Evolutionary conservation across 2,329 filamentous ascomycete genomes (phyloP).

Genomic region (Neoscytalidium dimidiatum): DNA sequence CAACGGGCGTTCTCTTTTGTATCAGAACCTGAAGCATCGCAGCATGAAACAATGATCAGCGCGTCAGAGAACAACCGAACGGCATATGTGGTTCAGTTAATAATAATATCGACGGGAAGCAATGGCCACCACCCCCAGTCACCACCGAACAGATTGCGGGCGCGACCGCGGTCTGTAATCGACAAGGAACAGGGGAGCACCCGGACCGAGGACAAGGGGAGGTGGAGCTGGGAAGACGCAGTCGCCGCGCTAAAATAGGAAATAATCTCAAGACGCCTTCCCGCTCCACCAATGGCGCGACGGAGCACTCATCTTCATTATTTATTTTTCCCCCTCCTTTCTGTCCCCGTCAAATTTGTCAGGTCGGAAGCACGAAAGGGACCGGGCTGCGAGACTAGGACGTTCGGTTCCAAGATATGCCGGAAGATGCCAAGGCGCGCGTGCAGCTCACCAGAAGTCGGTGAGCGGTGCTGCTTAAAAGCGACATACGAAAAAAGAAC

Average conservation of each 20-base stretch:
- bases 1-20: not conserved
- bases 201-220: not conserved
- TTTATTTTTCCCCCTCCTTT: not conserved
- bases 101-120: not conserved
- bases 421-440: not conserved
- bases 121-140: not conserved
- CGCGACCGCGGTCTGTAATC: not conserved
- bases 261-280: not conserved
- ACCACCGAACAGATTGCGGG: not conserved
- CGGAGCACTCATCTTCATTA: not conserved
- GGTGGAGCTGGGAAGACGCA: not conserved
- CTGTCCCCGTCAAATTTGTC: not conserved
- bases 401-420: not conserved
- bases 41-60: constrained; percentile 4
- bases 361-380: not conserved
- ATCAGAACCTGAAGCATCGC: not conserved
- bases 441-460: not conserved
- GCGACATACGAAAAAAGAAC: not conserved
- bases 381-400: not conserved
- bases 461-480: not conserved
- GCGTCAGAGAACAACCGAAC: not conserved
- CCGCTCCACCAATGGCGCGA: not conserved
- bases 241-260: constrained; percentile 3
- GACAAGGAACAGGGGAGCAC: not conserved
- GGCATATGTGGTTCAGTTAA: not conserved